Evolutionary conservation across 1,284 basidiomycete genomes (phyloP), one percentile per base, ranked within the genome.

Genomic region (Boletus calvinii): DNA sequence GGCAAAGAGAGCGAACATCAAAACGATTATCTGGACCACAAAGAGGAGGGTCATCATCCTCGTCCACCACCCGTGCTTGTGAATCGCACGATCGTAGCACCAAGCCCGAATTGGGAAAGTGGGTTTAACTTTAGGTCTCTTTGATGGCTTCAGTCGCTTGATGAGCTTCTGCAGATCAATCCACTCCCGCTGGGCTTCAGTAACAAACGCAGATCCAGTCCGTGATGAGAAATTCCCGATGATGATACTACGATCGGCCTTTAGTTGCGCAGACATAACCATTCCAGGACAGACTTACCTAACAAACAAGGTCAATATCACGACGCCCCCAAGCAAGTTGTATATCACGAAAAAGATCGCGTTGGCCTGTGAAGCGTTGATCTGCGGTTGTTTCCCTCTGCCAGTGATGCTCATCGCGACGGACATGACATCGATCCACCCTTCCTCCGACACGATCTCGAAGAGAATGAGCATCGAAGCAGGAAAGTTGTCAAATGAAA

Each of bases 41-140:
- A 96, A 96, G 22, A 97, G 68, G 12, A 83, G 67, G 0, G 93
- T 95, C 84, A 96, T 92, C 52, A 74, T 74, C 45, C 88, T 78
- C 15, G 90, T 83, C 95, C 96, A 99, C 85, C 90, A 95, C 1
- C 96, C 96, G 60, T 94, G 88, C 70, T 98, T 98, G 54, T 85
- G 80, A 18, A 93, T 85, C 0, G 95, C 93, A 31, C 92, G 83
- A 56, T 94, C 87, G 69, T 87, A 98, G 68, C 96, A 98, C 95
- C 96, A 98, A 18, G 80, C 77, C 42, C 89, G 77, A 22, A 94
- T 61, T 0, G 52, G 61, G 65, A 71, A 82, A 6, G 67, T 76
- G 6, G 85, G 92, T 22, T 79, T 74, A 11, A 58, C 69, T 54
- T 83, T 79, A 0, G 94, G 93, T 38, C 91, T 76, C 63, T 89